Conservation (phyloP, 768 basidiomycete genomes). For the Tephrocybe sp. region DNA sequence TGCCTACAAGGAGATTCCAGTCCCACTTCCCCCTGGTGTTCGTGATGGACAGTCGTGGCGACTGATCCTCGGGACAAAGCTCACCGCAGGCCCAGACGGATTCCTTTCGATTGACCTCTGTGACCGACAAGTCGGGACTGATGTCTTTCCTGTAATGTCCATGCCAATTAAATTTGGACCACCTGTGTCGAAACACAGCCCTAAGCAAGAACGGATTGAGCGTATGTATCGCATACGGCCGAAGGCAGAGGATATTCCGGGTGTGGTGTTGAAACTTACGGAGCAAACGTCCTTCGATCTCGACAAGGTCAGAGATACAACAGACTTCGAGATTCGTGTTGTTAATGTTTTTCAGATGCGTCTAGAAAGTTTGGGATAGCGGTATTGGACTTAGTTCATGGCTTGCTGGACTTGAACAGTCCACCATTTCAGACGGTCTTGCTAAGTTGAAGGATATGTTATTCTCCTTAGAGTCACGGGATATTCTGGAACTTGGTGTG, state of each 20-base stretch:
- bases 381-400: conserved; percentile 84
- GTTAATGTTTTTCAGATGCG: conserved; percentile 26
- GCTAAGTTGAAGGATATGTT: conserved; percentile 31
- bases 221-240: conserved; percentile 45
- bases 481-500: conserved; percentile 71
- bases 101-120: conserved; percentile 39
- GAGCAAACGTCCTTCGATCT: conserved; percentile 91
- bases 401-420: conserved; percentile 44
- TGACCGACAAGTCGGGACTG: conserved; percentile 35
- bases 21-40: conserved; percentile 58
- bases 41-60: conserved; percentile 60
- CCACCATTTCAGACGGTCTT: conserved; percentile 3
- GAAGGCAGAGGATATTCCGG: conserved; percentile 17
- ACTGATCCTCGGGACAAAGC: conserved; percentile 52
- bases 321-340: neutral
- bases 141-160: conserved; percentile 62
- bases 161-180: conserved; percentile 55
- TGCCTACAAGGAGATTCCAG: conserved; percentile 72
- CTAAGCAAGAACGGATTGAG: conserved; percentile 70
- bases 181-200: conserved; percentile 22
- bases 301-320: conserved; percentile 70
- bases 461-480: conserved; percentile 35
- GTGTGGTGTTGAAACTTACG: conserved; percentile 42
- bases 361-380: conserved; percentile 96
- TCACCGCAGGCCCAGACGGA: conserved; percentile 14